Conservation (phyloP, 1,284 basidiomycete species). For the Neonothopanus nambi region DNA sequence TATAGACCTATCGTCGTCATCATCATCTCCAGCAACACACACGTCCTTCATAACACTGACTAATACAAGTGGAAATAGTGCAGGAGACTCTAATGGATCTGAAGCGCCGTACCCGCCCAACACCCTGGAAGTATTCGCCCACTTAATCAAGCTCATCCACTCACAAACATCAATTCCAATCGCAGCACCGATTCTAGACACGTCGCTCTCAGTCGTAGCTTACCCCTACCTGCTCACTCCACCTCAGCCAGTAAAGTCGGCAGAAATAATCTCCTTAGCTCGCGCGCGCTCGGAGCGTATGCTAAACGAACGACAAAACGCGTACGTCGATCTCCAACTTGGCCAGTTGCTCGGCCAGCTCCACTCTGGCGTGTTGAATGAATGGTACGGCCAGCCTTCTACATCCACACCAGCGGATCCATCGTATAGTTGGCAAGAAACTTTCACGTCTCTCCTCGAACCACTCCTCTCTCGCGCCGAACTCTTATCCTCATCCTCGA, state of each 20-base stretch:
- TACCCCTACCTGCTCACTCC: slow-evolving; percentile 43
- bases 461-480: slow-evolving; percentile 44
- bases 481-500: slow-evolving; percentile 7
- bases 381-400: slow-evolving; percentile 64
- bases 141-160: slow-evolving; percentile 13
- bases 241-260: slow-evolving; percentile 32
- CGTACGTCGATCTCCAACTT: slow-evolving; percentile 55
- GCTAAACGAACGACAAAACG: slow-evolving; percentile 42
- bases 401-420: slow-evolving; percentile 27
- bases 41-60: slow-evolving; percentile 11
- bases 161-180: slow-evolving; percentile 40
- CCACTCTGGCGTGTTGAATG: slow-evolving; percentile 64
- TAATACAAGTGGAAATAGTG: background rate
- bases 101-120: slow-evolving; percentile 10
- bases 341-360: slow-evolving; percentile 59
- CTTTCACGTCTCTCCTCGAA: slow-evolving; percentile 62
- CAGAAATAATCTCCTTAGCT: slow-evolving; percentile 36
- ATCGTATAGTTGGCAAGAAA: slow-evolving; percentile 71
- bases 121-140: slow-evolving; percentile 6
- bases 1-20: slow-evolving; percentile 10
- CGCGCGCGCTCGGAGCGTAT: slow-evolving; percentile 37
- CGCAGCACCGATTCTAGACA: slow-evolving; percentile 38
- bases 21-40: slow-evolving; percentile 8
- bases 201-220: slow-evolving; percentile 34
- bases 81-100: slow-evolving; percentile 26